Evolutionary conservation across 768 basidiomycete species (phyloP).

Genomic region (Leccinum rimulosum): DNA sequence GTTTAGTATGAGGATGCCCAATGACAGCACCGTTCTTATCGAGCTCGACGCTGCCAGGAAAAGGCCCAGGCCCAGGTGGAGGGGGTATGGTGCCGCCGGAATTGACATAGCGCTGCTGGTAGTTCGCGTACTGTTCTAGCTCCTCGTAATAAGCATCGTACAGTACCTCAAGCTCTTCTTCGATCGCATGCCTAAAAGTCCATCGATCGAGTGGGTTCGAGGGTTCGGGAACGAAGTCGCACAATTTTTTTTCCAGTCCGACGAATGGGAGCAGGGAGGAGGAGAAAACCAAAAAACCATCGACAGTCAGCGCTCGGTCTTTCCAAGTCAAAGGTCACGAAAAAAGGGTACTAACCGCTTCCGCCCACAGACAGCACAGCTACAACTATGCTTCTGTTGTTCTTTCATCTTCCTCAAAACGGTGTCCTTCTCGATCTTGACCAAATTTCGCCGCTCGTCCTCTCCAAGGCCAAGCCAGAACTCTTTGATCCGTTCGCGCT

Average conservation of each 20-base stretch:
- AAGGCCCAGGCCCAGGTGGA: slow-evolving; percentile 94
- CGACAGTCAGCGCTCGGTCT: slow-evolving; percentile 21
- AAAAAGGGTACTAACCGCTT: slow-evolving; percentile 74
- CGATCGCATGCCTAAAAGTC: slow-evolving; percentile 81
- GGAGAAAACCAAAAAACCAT: slow-evolving; percentile 25
- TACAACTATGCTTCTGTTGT: slow-evolving; percentile 95
- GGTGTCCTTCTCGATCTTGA: slow-evolving; percentile 98
- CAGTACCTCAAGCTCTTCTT: slow-evolving; percentile 99
- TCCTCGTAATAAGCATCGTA: slow-evolving; percentile 99
- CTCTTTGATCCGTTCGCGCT: slow-evolving; percentile 95
- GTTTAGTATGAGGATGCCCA: slow-evolving; percentile 32
- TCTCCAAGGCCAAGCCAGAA: slow-evolving; percentile 96
- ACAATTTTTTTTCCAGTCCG: slow-evolving; percentile 17
- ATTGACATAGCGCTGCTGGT: slow-evolving; percentile 92
- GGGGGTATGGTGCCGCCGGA: slow-evolving; percentile 88
- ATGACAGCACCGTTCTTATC: slow-evolving; percentile 85
- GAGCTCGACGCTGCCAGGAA: slow-evolving; percentile 96
- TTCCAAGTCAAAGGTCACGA: slow-evolving; percentile 18
- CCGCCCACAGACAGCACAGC: slow-evolving; percentile 93
- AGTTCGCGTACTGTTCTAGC: slow-evolving; percentile 98
- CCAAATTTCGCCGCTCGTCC: slow-evolving; percentile 85
- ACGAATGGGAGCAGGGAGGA: slow-evolving; percentile 18
- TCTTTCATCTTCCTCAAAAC: slow-evolving; percentile 99
- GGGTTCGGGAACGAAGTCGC: slow-evolving; percentile 6
- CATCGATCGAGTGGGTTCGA: slow-evolving; percentile 16